Base-by-base conservation (phyloP, 768 basidiomycete genomes). In the Amanita fuliginea region DNA sequence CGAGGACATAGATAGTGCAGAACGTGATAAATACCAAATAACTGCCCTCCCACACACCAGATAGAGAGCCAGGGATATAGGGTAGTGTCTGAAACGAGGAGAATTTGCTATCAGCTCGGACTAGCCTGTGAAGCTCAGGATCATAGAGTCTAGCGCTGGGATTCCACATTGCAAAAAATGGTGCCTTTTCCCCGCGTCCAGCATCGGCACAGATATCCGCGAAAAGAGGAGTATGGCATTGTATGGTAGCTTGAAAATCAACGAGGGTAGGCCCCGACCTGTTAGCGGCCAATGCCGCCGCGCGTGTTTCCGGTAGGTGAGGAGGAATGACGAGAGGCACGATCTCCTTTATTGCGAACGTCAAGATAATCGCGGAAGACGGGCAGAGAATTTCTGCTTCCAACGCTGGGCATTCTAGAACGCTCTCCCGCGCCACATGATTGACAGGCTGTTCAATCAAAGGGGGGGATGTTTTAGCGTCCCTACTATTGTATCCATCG, bases 1-100 rank as follows among this genome's bases (percentile, higher is more conserved):
- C n/a, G 16, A n/a, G 8, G 24, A 10, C 33, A 14, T 9, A 9
- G 8, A 3, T 33, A 22, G 32, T 44, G 41, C 33, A 49, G 36
- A 54, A 35, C 52, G 46, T 36, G 37, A 58, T n/a, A n/a, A n/a
- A n/a, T 55, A 80, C 81, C 75, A 76, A 76, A 58, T 72, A 77
- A 42, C 66, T 67, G 1, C 81, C 81, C 62, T 81, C 73, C 81
- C 81, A 83, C 51, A 74, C 57, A 3, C 78, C 80, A 24, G 75
- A 66, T 48, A 82, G 65, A 30, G 67, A 60, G 14, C 76, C 76
- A 34, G 72, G 70, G 56, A 64, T 57, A 55, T 68, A 70, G 21
- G 59, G 54, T 43, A 59, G 57, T 21, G 51, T 54, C 35, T 51
- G 42, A 9, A 51, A 22, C 19, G 30, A 13, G 13, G 21, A 36